phyloP scores from a whole-genome alignment of 176 grass and related monocot genomes.

The Phoenix roebelenii region DNA sequence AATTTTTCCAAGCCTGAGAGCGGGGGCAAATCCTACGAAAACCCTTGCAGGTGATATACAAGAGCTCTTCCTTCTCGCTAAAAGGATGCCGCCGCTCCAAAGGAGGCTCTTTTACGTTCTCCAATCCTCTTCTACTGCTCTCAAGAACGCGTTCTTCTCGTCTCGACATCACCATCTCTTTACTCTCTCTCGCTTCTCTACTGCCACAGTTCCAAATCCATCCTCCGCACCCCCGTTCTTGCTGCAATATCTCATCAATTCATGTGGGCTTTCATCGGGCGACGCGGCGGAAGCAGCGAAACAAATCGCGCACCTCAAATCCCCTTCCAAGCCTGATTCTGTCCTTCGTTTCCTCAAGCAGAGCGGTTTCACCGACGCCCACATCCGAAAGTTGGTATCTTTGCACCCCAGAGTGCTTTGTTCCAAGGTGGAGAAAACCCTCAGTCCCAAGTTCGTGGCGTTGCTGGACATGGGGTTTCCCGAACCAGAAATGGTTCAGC shows the following conservation, averaged over 20 bases:
- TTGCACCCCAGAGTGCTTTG: background rate
- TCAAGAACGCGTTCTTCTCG: no score
- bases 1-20: no score
- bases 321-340: background rate
- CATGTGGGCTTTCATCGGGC: background rate
- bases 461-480: background rate
- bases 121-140: no score
- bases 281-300: slow-evolving; percentile 1
- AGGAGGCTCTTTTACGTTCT: no score
- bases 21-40: no score
- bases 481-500: background rate
- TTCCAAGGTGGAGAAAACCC: slow-evolving; percentile 7
- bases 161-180: no score
- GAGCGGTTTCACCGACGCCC: background rate
- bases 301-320: background rate
- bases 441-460: background rate
- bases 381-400: slow-evolving; percentile 9
- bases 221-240: slow-evolving; percentile 6
- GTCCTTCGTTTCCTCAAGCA: slow-evolving; percentile 16
- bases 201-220: no score
- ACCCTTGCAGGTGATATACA: no score
- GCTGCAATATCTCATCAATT: slow-evolving; percentile 7
- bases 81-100: no score
- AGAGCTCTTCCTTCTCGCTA: no score
- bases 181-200: no score